Percentiles rank a stretch among this genome's conserved stretches.
phyloP scores from a whole-genome alignment of 768 basidiomycete genomes.

The Pholiota microspora region DNA sequence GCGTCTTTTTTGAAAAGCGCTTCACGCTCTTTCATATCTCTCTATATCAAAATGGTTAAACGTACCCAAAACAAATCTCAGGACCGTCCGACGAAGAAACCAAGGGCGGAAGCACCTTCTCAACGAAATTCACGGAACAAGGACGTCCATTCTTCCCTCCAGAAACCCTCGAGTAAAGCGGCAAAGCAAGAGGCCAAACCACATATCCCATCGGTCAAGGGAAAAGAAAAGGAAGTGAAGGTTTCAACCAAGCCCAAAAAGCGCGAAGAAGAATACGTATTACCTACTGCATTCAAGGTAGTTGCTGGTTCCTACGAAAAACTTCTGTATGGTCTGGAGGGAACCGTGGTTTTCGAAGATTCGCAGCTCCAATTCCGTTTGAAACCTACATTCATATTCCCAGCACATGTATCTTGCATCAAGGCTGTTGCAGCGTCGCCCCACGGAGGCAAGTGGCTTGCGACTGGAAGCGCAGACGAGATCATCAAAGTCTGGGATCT shows the following conservation, averaged over 20 bases:
- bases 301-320: slow-evolving; percentile 97
- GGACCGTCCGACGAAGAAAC: slow-evolving; percentile 27
- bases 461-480: slow-evolving; percentile 94
- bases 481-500: slow-evolving; percentile 98
- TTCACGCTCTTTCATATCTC: neutral
- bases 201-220: slow-evolving; percentile 12
- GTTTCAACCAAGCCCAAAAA: slow-evolving; percentile 15
- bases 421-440: slow-evolving; percentile 89
- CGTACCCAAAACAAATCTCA: neutral
- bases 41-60: slow-evolving; percentile 12
- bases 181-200: neutral
- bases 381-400: slow-evolving; percentile 91
- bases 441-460: slow-evolving; percentile 92
- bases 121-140: slow-evolving; percentile 12
- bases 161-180: neutral
- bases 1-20: slow-evolving; percentile 1
- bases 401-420: slow-evolving; percentile 92
- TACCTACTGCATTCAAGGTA: slow-evolving; percentile 74
- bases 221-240: slow-evolving; percentile 18
- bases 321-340: slow-evolving; percentile 87
- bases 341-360: slow-evolving; percentile 41
- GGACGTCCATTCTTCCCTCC: neutral
- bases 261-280: slow-evolving; percentile 16
- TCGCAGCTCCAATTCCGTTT: slow-evolving; percentile 38
- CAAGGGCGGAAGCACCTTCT: slow-evolving; percentile 17